Evolutionary conservation across 306 rosid species (phyloP), one percentile per base, ranked within the genome.

Genomic region (Cucurbita argyrosperma): DNA sequence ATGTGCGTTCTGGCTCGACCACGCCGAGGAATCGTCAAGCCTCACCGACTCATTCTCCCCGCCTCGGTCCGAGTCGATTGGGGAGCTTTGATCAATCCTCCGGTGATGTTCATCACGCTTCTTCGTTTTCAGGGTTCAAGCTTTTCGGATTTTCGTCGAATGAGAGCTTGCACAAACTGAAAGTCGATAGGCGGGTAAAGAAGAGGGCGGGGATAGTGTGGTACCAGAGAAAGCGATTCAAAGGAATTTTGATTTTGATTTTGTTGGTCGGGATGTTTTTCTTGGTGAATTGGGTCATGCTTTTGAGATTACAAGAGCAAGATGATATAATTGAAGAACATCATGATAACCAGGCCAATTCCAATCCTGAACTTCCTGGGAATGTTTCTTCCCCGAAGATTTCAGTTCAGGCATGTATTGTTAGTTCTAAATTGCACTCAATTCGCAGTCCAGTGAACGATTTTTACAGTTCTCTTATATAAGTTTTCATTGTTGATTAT

Each of bases 201-300:
- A 73, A 74, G 76, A 84, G 78, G 79, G 76, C 50, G 10, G 84
- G 74, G 56, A 79, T 55, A 77, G 39, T 82, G 11, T 90, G 96
- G 95, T 85, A 67, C 67, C 84, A 82, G 23, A 82, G 83, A 76
- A 90, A 79, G 82, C 88, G 87, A 70, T 56, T 81, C 58, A 90
- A 88, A 81, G 75, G 89, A 74, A 14, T 88, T 74, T 66, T 86
- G 55, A 79, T 77, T 74, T 76, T 87, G 77, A 74, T 88, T 66
- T 84, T 81, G 55, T 62, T 91, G 78, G 80, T 88, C 23, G 83
- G 80, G 77, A 55, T 76, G n/a, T 80, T 85, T 71, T 83, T 89
- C 81, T 60, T 88, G 59, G 84, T 89, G 18, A 84, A 94, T 80
- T 91, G 88, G 90, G 3, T 88, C 11, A 85, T 94, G 97, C 85